These are phyloP conservation scores for Arthrinium phaeospermum DNA, from an alignment of 2,329 filamentous ascomycete species.

Conservation along the genomic window DNA sequence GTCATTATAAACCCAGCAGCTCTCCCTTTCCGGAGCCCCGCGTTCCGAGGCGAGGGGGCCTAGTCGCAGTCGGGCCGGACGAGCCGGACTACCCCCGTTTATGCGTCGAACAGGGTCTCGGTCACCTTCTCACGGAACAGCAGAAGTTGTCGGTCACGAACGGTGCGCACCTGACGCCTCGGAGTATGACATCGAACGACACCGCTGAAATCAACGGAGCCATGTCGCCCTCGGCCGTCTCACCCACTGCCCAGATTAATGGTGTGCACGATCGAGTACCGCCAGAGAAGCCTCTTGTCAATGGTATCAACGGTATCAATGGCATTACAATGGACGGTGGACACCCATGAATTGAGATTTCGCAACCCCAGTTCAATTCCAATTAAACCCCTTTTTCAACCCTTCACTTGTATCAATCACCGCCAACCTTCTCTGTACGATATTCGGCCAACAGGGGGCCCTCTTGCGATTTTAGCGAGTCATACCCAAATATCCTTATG, in stretches of 20 bases:
- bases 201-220: constrained; percentile 24
- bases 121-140: constrained; percentile 56
- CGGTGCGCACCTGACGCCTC: constrained; percentile 54
- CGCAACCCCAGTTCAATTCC: neutral
- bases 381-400: constrained; percentile 2
- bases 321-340: neutral
- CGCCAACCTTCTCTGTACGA: constrained; percentile 18
- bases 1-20: constrained; percentile 53
- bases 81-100: constrained; percentile 63
- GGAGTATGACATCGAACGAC: constrained; percentile 44
- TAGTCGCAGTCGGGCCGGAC: constrained; percentile 57
- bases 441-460: constrained; percentile 8
- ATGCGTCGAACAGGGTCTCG: constrained; percentile 62
- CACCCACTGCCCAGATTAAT: constrained; percentile 23
- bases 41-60: constrained; percentile 58
- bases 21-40: constrained; percentile 60
- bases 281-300: constrained; percentile 23
- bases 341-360: neutral
- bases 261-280: constrained; percentile 19
- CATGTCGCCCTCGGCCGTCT: constrained; percentile 23
- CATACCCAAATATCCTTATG: constrained; percentile 12
- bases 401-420: constrained; percentile 5
- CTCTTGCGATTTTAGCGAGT: constrained; percentile 1
- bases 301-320: constrained; percentile 24
- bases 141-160: constrained; percentile 52